Evolutionary conservation across 306 rosid genomes (phyloP), one percentile per base, ranked within the genome.

Genomic region (Vigna reflexopilosa): DNA sequence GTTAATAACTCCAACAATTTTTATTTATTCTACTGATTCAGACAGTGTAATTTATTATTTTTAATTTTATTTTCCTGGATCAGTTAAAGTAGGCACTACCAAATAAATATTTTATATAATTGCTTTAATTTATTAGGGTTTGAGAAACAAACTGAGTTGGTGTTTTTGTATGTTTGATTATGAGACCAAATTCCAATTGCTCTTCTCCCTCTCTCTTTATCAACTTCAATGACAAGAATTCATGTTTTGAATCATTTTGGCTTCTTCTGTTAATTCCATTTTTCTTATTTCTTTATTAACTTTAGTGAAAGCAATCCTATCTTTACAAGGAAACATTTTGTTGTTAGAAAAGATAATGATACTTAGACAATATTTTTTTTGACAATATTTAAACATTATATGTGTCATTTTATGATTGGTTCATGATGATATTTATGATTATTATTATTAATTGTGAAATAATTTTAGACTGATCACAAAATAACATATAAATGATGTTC

Each of bases 241-340:
- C 72, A 42, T 66, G 72, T 62, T 36, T 28, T 51, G 15, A 34
- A 12, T 48, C 15, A 34, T 48, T 75, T 63, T 75, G 73, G 24
- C 15, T 58, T n/a, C 0, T 17, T 28, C 44, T 5, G 48, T 19
- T 13, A 3, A 9, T 56, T 19, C 8, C n/a, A 44, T 19, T 7
- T 77, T 64, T 22, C 63, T 36, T 65, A 36, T 65, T 64, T 76
- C 15, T 49, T 32, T 14, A 6, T 0, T 5, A 1, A 26, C 28
- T 26, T 26, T 26, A 3, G 2, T 26, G 28, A 26, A 26, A 26
- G 28, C 28, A 47, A 75, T 15, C 61, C 34, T 70, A 61, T 28
- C 22, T 19, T 61, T 17, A 17, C 0, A 47, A 61, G 49, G 58
- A 75, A 47, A 13, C 16, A 0, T 66, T 17, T 64, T n/a, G 16